Base-by-base conservation (phyloP, 352 stramenopile species). In the Globisporangium viniferum region DNA sequence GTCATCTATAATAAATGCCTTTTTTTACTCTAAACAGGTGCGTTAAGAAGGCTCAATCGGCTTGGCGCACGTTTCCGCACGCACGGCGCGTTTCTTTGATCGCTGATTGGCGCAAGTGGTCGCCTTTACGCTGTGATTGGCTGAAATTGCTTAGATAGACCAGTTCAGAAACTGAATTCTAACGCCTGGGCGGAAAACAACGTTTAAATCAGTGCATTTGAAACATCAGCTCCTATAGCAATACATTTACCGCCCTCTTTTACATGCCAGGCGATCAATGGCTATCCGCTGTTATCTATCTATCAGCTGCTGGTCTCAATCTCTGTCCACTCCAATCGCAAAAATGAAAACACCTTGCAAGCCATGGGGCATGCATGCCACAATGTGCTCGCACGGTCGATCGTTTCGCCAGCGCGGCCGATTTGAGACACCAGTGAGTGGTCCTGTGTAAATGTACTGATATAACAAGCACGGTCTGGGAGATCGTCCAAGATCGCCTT, bases 71-170 rank as follows among this genome's bases (percentile, higher is more conserved):
- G 60, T 66, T 62, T 62, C 60, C 46, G 27, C 60, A 66, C 60
- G 46, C 46, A 27, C 6, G 20, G 60, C 46, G 60, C 60, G 46
- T 66, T 66, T 66, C 20, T 66, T 62, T 62, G 31, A 49, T 48
- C 33, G 31, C 7, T 62, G 57, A 59, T 66, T 66, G 60, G 60
- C 60, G 60, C 46, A 57, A 58, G 59, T 9, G 14, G 2, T 15
- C 9, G 6, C 18, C 5, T 10, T 12, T 29, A 10, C 8, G 5
- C 18, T 27, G 9, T 20, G 39, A 64, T 58, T 65, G 44, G 44
- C 5, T 56, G 29, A 65, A 65, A 58, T 10, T 18, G 9, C 7
- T 3, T 5, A 5, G 24, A 39, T 15, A 22, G 20, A 51, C 39
- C 36, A 49, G 41, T 10, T 44, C 41, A 8, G 5, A 15, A 39